Base-by-base conservation (phyloP, 371 early-diverging fungal species). In the Mucor indicus region DNA sequence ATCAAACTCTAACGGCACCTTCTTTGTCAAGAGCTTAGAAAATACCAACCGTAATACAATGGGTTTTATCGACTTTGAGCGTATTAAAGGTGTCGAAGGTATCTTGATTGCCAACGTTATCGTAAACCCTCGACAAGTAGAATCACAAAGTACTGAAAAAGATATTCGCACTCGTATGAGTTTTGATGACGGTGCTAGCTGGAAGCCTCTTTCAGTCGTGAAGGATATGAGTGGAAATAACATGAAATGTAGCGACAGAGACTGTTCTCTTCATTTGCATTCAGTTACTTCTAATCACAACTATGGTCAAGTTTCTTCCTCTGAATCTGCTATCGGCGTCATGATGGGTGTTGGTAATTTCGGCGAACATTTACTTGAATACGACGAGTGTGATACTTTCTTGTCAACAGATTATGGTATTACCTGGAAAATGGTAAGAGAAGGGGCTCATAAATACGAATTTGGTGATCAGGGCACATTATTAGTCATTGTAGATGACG, bases 271-370 rank as follows among this genome's bases (percentile, higher is more conserved):
- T 46, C 92, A 95, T 62, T 65, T 96, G 22, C 92, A 93, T 51
- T 91, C 92, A 4, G 79, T 91, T n/a, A 92, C 92, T 1, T 66
- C 80, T 0, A 62, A 72, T 3, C 73, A 69, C 25, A 76, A 84
- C 42, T 50, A 67, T 8, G 93, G 94, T 5, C 75, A 77, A 21
- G 72, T 92, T 0, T 90, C 86, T 54, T 86, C 91, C 4, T 77
- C 87, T 1, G 53, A 72, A 24, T 69, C 84, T 4, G 87, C 95
- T 10, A 84, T 95, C 0, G 98, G 98, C 33, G 69, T 92, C 9
- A 60, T 95, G 29, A 71, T 95, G 75, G 98, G 93, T 16, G 93
- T 96, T 8, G 98, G 98, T 7, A 89, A 79, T 50, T 95, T 92
- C 11, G 95, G 96, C 10, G 38, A 69, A 0, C 57, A 70, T 43